Base-by-base conservation (phyloP, 306 rosid genomes). In the Fragaria vesca region DNA sequence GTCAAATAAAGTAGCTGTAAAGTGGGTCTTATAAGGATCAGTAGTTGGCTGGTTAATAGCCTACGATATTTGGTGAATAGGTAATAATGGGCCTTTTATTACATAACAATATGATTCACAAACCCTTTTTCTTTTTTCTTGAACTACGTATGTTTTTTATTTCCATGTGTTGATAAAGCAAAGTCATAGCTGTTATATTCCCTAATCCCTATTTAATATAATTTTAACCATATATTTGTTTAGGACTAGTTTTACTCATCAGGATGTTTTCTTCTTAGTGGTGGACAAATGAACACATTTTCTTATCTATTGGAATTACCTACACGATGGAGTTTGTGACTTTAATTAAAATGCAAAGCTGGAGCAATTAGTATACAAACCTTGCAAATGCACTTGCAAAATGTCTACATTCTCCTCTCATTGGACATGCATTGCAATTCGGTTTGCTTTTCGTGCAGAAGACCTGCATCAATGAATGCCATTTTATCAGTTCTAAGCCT, bases 341-440 rank as follows among this genome's bases (percentile, higher is more conserved):
- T 48, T 28, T 62, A 43, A 72, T 30, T 62, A 43, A 68, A 45
- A 45, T 65, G 79, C 52, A 69, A 16, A 62, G 62, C 50, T 71
- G 52, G 66, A 80, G 24, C 61, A 71, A 50, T 61, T 76, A 69
- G 43, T 51, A 68, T 17, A 73, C 82, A 72, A 78, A 96, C 99
- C 98, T 96, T 71, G 99, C 97, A 88, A 93, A 96, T 68, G 99
- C 99, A 70, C 99, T 96, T 3, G 99, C 99, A 72, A 96, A 96
- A 84, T 96, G 99, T 81, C 99, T 88, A 77, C 99, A 96, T 79
- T 96, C 99, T 85, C 91, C 98, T 83, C 98, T 90, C 98, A 96
- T 89, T 63, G 99, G 99, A 85, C 99, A 96, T 66, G 99, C 92
- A 83, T 96, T 96, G 78, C 99, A 96, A 84, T 96, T 96, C 40